These are phyloP conservation scores for Cucumis sativus DNA, from an alignment of 306 rosid genomes.

Conservation along the genomic window DNA sequence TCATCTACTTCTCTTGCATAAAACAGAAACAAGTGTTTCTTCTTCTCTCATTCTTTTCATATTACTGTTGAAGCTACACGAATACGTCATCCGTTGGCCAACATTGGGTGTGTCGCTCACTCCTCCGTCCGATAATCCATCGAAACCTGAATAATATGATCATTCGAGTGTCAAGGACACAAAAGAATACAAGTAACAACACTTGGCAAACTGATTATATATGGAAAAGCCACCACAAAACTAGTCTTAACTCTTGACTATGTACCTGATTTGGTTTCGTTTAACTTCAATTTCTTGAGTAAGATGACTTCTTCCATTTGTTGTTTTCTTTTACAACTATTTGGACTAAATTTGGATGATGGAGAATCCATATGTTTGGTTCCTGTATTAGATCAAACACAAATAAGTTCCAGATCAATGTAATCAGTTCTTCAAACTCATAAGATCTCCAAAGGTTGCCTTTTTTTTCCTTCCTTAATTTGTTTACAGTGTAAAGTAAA, in stretches of 20 bases:
- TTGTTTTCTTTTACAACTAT: conserved; percentile 50
- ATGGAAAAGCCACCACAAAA: background rate
- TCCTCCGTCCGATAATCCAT: conserved; percentile 17
- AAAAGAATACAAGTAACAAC: background rate
- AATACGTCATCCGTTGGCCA: conserved; percentile 13
- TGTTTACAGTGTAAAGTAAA: no score
- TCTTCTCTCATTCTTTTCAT: conserved; percentile 43
- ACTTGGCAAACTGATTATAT: background rate
- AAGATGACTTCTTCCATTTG: conserved; percentile 29
- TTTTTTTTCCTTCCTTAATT: no score
- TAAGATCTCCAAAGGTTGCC: no score
- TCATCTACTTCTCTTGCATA: conserved; percentile 43
- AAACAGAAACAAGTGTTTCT: conserved; percentile 30
- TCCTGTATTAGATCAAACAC: background rate
- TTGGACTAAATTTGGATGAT: conserved; percentile 8
- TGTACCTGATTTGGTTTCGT: conserved; percentile 41
- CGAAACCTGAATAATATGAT: background rate
- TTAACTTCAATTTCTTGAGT: conserved; percentile 53
- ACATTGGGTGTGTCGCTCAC: conserved; percentile 8
- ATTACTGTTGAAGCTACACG: conserved; percentile 35
- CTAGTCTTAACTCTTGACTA: background rate
- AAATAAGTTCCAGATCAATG: background rate
- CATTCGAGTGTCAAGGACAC: background rate
- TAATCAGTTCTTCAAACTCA: no score
- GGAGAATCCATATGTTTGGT: conserved; percentile 1